A percentile compares a stretch with the other conserved stretches of the same genome.
These are phyloP conservation scores for Trametes polyzona DNA, from an alignment of 1,284 basidiomycete species.

Conservation along the genomic window DNA sequence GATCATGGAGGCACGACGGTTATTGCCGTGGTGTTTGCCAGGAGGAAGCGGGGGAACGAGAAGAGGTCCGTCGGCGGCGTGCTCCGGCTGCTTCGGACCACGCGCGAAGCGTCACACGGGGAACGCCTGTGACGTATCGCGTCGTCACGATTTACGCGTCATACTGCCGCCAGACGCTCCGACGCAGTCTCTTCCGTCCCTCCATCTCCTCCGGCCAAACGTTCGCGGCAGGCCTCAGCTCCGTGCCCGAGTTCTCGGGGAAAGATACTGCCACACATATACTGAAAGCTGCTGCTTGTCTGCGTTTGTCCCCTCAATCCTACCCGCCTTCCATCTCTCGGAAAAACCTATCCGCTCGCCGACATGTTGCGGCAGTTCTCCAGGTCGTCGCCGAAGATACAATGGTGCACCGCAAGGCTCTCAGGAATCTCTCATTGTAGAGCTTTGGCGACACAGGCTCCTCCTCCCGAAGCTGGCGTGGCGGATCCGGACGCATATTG, in stretches of 20 bases:
- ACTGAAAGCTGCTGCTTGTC: too few relatives aligned
- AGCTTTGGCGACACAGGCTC: slow-evolving; percentile 15
- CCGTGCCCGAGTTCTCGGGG: too few relatives aligned
- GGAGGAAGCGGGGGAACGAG: too few relatives aligned
- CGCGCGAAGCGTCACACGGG: slow-evolving; percentile 2
- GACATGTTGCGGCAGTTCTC: slow-evolving; percentile 3
- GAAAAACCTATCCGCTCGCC: background rate
- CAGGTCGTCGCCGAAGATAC: background rate
- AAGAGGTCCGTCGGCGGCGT: background rate
- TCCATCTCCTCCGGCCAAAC: background rate
- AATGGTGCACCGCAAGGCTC: background rate
- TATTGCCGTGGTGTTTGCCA: background rate
- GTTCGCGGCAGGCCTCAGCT: too few relatives aligned
- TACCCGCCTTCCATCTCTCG: background rate
- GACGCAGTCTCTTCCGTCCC: background rate
- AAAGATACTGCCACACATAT: too few relatives aligned
- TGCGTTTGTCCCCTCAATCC: background rate
- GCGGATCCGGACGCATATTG: slow-evolving; percentile 64
- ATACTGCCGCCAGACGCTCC: background rate
- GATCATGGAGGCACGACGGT: background rate
- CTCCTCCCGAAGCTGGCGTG: slow-evolving; percentile 30
- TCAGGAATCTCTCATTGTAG: background rate
- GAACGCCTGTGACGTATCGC: slow-evolving; percentile 13
- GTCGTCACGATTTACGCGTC: slow-evolving; percentile 10
- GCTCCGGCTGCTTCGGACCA: background rate